Conservation (phyloP, 352 stramenopile species). For the Aphanomyces astaci region DNA sequence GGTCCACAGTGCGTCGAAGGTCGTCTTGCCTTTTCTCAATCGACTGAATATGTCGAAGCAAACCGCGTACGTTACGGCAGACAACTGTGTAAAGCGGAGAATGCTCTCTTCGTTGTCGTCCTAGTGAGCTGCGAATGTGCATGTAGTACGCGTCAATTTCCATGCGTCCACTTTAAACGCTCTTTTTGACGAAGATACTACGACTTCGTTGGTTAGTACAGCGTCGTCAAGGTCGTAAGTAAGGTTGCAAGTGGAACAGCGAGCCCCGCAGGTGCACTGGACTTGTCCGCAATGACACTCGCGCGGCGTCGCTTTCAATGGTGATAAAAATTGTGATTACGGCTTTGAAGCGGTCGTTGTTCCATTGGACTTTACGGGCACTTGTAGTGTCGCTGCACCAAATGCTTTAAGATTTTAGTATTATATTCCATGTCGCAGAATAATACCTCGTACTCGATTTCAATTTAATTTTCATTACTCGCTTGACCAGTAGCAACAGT, state of each 20-base stretch:
- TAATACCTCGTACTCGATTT: too few species aligned
- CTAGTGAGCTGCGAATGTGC: neutral
- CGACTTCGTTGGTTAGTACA: neutral
- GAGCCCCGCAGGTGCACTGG: neutral
- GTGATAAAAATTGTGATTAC: neutral
- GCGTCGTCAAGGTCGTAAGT: neutral
- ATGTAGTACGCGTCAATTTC: neutral
- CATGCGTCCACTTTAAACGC: neutral
- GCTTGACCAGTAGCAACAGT: too few species aligned
- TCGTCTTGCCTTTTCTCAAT: neutral
- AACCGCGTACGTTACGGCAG: neutral
- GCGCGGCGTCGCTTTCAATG: neutral
- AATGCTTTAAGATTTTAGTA: too few species aligned
- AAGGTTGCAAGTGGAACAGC: neutral
- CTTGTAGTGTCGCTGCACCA: too few species aligned
- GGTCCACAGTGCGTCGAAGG: neutral
- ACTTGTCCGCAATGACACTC: neutral
- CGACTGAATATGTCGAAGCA: neutral
- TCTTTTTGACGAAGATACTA: neutral
- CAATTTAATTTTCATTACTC: too few species aligned
- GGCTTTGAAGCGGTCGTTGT: neutral
- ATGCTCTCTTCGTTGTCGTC: neutral
- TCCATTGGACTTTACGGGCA: neutral
- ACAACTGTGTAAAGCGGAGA: neutral
- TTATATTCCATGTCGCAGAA: too few species aligned